Base-by-base conservation (phyloP, 2,329 filamentous ascomycete species). In the Aspergillus glaucus region DNA sequence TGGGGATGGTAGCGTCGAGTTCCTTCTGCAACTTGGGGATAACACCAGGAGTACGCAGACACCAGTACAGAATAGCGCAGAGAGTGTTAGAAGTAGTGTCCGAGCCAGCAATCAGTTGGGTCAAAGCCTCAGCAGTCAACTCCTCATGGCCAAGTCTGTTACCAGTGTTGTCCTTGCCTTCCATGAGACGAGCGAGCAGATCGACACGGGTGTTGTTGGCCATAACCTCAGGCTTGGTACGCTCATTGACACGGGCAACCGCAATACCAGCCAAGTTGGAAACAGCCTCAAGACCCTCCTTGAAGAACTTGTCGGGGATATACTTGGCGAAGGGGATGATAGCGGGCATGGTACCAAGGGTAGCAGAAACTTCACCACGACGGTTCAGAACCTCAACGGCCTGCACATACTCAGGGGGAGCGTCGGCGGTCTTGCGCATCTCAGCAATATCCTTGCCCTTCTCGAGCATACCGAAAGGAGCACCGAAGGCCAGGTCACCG, bases 381-480 rank as follows among this genome's bases (percentile, higher is more conserved):
- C 90, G 81, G 71, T 95, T 95, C 47, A 95, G 75, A 3, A 95
- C 91, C 69, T 95, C 84, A 53, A 95, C 88, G 8, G 90, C 91
- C 0, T 85, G 80, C 0, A 86, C 86, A 59, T 86, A 88, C 24
- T 81, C 80, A 3, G 86, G 79, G 2, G 80, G 74, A 1, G 78
- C 75, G 50, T 82, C 75, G 0, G 84, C 81, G 0, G 78, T 78
- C 51, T 73, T 71, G 42, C 83, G 79, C 44, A 92, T 82, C 67
- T 92, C 87, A 2, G 88, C 86, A 44, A 88, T 77, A 64, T 94
- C 88, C 50, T 79, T 79, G 15, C 88, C 88, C 51, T 84, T 81
- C 46, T 81, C 77, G 4, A 95, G 76, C 90, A 95, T 95, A 22
- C 87, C 87, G 65, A 92, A 91, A 1, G 87, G 86, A 5, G 83